Evolutionary conservation across 257 asterid species (phyloP).

Genomic region (Capsicum baccatum): DNA sequence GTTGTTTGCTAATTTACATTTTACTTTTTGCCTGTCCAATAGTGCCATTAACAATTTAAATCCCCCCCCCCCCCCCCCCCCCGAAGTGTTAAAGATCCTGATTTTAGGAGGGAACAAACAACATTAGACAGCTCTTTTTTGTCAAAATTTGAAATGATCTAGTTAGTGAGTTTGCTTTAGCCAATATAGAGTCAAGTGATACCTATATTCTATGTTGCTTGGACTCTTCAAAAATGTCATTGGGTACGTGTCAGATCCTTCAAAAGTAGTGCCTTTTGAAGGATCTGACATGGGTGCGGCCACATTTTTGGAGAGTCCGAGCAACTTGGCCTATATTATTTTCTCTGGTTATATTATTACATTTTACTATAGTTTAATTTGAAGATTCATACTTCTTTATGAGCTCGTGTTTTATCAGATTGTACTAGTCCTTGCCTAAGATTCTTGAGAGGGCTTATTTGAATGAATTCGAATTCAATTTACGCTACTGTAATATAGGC

Average conservation of each 20-base stretch:
- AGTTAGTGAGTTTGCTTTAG: neutral
- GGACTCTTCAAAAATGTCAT: too few species aligned
- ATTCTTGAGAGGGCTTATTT: neutral
- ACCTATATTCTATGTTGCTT: too few species aligned
- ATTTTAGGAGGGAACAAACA: neutral
- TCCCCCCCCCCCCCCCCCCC: neutral
- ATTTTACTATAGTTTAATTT: too few species aligned
- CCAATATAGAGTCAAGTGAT: neutral
- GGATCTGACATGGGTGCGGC: too few species aligned
- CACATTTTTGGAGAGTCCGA: too few species aligned
- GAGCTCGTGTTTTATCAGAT: neutral
- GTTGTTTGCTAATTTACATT: too few species aligned
- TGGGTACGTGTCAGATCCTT: too few species aligned
- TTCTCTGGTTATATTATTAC: too few species aligned
- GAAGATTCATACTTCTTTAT: too few species aligned
- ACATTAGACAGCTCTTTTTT: neutral
- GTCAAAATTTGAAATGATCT: neutral
- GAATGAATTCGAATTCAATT: neutral
- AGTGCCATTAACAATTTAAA: neutral
- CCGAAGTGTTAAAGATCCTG: too few species aligned
- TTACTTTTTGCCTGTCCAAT: neutral
- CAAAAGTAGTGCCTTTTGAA: too few species aligned
- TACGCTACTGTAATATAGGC: neutral
- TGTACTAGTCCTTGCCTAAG: neutral
- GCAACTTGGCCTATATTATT: too few species aligned